Percentiles rank a stretch among this genome's conserved stretches.
These are phyloP conservation scores for Kwoniella pini DNA, from an alignment of 768 basidiomycete genomes.

Conservation along the genomic window DNA sequence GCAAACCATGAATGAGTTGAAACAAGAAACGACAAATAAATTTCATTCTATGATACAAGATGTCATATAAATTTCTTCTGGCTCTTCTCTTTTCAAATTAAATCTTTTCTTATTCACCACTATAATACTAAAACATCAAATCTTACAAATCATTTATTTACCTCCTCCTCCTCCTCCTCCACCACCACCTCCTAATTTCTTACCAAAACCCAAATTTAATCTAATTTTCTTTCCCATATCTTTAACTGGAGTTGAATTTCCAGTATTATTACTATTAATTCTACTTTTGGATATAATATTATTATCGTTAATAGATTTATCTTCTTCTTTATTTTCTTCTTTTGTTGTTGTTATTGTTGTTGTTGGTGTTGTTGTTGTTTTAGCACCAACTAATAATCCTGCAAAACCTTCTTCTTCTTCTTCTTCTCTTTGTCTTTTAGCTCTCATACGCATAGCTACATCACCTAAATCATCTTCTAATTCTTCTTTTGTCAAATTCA, in stretches of 20 bases:
- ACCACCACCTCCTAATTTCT: conserved; percentile 18
- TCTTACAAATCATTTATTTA: too few species aligned
- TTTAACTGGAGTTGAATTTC: neutral
- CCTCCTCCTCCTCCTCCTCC: neutral
- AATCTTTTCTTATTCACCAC: too few species aligned
- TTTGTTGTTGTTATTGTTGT: neutral
- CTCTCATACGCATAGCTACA: conserved; percentile 61
- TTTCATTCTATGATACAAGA: too few species aligned
- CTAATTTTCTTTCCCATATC: conserved; percentile 33
- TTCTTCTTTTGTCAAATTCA: too few species aligned
- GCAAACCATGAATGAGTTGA: too few species aligned
- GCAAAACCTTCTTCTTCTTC: conserved; percentile 65
- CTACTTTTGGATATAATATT: neutral
- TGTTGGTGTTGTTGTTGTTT: neutral
- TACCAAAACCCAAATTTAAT: conserved; percentile 46
- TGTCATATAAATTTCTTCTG: too few species aligned
- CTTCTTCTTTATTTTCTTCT: neutral
- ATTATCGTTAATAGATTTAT: neutral
- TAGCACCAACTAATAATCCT: conserved; percentile 31
- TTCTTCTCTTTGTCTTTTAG: conserved; percentile 68
- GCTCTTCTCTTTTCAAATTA: too few species aligned
- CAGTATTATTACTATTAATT: neutral
- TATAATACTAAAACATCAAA: too few species aligned
- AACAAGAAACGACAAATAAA: too few species aligned
- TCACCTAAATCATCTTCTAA: conserved; percentile 53